Conservation (phyloP, 2,329 filamentous ascomycete species). For the Aspergillus aculeatinus region DNA sequence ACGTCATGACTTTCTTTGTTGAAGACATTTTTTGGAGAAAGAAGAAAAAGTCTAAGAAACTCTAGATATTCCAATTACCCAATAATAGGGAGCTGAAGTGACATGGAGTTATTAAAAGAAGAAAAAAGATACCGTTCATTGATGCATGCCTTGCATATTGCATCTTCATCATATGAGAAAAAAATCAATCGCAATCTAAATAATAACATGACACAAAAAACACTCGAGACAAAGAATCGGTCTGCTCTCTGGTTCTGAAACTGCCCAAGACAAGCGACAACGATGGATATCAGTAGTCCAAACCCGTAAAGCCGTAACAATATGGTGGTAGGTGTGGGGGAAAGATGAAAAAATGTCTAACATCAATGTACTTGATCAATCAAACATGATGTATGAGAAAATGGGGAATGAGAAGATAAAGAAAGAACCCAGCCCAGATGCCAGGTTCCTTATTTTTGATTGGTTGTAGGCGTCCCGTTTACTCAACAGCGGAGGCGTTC, state of each 20-base stretch:
- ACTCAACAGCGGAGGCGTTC: slow-evolving; percentile 57
- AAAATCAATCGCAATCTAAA: slow-evolving; percentile 12
- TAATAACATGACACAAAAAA: slow-evolving; percentile 3
- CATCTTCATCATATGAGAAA: slow-evolving; percentile 6
- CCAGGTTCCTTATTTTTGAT: background rate
- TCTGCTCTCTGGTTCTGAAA: slow-evolving; percentile 1
- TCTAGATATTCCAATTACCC: too few species aligned
- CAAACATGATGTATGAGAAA: slow-evolving; percentile 1
- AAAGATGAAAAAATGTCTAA: slow-evolving; percentile 6
- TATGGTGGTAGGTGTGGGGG: background rate
- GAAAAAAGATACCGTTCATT: background rate
- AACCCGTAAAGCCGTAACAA: slow-evolving; percentile 16
- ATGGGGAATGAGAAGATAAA: slow-evolving; percentile 2
- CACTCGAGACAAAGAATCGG: slow-evolving; percentile 1
- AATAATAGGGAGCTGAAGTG: too few species aligned
- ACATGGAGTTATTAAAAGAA: too few species aligned
- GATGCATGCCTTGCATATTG: slow-evolving; percentile 7
- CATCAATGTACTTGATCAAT: slow-evolving; percentile 11
- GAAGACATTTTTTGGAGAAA: background rate
- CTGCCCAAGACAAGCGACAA: slow-evolving; percentile 5
- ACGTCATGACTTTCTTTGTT: background rate
- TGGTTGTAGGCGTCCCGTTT: slow-evolving; percentile 24
- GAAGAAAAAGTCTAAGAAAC: too few species aligned
- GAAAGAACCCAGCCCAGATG: slow-evolving; percentile 16
- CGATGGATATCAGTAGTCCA: slow-evolving; percentile 28